These are phyloP conservation scores for Aspergillus sclerotioniger DNA, from an alignment of 495 filamentous ascomycete species.

Conservation along the genomic window DNA sequence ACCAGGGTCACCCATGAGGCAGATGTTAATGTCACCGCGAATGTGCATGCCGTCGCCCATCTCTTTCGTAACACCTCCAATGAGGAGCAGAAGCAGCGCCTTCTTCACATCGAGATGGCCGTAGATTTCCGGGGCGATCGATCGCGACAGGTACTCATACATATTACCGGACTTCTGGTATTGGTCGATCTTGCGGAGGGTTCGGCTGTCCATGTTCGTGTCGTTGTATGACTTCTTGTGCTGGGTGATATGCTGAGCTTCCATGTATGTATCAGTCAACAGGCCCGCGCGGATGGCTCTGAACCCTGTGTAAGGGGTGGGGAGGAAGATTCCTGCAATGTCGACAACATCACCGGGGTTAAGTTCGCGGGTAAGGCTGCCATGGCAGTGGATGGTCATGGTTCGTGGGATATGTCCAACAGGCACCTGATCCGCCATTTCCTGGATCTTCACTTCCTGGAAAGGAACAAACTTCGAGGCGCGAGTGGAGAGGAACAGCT, in stretches of 20 bases:
- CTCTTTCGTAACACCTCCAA: conserved; percentile 94
- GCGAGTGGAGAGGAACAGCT: conserved; percentile 87
- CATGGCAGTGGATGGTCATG: conserved; percentile 86
- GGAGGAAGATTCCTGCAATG: conserved; percentile 90
- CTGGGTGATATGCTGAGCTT: conserved; percentile 88
- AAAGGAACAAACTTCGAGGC: conserved; percentile 97
- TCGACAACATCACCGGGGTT: conserved; percentile 95
- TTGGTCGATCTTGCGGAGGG: conserved; percentile 76
- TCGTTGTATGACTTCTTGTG: conserved; percentile 98
- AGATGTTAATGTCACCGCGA: conserved; percentile 97
- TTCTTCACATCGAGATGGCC: conserved; percentile 98
- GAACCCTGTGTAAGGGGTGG: conserved; percentile 97
- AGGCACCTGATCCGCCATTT: conserved; percentile 96
- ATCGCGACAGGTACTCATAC: conserved; percentile 91
- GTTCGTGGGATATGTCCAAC: conserved; percentile 94
- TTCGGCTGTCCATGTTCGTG: conserved; percentile 70
- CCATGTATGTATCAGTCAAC: conserved; percentile 93
- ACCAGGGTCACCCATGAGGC: conserved; percentile 98
- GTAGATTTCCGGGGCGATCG: conserved; percentile 96
- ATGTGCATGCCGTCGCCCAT: conserved; percentile 99
- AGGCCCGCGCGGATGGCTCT: conserved; percentile 93
- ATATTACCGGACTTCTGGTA: conserved; percentile 80
- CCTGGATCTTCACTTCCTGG: conserved; percentile 98
- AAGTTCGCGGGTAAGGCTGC: conserved; percentile 75
- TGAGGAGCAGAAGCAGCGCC: conserved; percentile 86